Base-by-base conservation (phyloP, 148 eudicot genomes). In the Amaranthus palmeri region DNA sequence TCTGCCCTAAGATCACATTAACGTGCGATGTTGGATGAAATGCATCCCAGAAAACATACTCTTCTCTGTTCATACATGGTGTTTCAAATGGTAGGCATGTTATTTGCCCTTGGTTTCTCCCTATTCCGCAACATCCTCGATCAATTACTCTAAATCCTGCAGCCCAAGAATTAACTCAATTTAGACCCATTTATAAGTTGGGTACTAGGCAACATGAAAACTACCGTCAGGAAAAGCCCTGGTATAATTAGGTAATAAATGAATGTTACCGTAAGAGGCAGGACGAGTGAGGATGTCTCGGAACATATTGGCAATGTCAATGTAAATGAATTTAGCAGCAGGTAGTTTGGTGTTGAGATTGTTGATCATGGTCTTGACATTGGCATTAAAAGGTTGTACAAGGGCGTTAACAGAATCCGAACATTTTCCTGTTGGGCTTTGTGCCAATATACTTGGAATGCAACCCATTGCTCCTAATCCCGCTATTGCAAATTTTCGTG, bases 391-490 rank as follows among this genome's bases (percentile, higher is more conserved):
- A 2, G 97, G 98, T 13, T 71, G 75, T 0, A 91, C 83, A 3
- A 93, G 82, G 15, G 82, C 80, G 85, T 93, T 93, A 25, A 93
- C 98, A 9, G 81, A 72, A 0, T 85, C 85, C 0, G 92, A 91
- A 78, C 98, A 93, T 0, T 54, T 73, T 0, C 92, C 86, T 6
- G 53, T 52, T 0, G 72, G 54, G 12, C 87, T 85, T 53, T 86
- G 91, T 0, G 98, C 92, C 17, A 93, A 69, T 3, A 90, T 87
- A 77, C 88, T 93, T 0, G 98, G 98, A 51, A 93, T 89, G 71
- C 98, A 93, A 2, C 98, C 98, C 90, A 93, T 84, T 48, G 82
- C 12, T 25, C 98, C 98, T n/a, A 93, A 47, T 11, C 98, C 98
- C 0, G 88, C 87, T 53, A 93, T 80, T 55, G 85, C 88, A 56